Evolutionary conservation across 345 rosid species (phyloP), one percentile per base, ranked within the genome.

Genomic region (Euphorbia pulcherrima): DNA sequence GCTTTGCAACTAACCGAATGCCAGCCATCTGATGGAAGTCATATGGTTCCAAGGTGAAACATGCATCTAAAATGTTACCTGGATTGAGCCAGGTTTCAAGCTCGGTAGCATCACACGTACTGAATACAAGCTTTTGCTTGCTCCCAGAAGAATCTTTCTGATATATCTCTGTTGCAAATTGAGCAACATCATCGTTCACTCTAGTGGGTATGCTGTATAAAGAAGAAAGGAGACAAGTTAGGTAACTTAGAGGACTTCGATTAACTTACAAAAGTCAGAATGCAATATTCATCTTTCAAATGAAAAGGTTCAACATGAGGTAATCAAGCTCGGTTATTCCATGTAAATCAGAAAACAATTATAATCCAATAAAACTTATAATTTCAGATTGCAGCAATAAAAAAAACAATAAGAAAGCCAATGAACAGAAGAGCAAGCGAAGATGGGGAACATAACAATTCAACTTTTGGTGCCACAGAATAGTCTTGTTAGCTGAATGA

Each of bases 21-120:
- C 98, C 98, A 24, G 96, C 88, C 62, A 35, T 73, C 70, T 79
- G 89, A 68, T 79, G 91, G 77, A 81, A 89, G 73, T 89, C 98
- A 62, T 90, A 93, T 12, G 87, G 68, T 70, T 85, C 91, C 40
- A 90, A 60, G 57, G 88, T 78, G 75, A 93, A 63, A 78, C 72
- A 89, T n/a, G 86, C 84, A 72, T 93, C 96, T 7, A 90, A 68
- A 30, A 67, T 64, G 69, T 53, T 81, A 74, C 91, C 91, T 2
- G 81, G 61, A 6, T 29, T 71, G 55, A 89, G 40, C 61, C 83
- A 67, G 33, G 78, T 40, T 50, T 79, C 69, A 0, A 93, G 86
- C 82, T 93, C 96, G 17, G 65, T 79, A 1, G 64, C 48, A 56
- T 79, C 81, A 55, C 84, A 79, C 68, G 79, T 73, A 47, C 78